Evolutionary conservation across 108 stramenopile genomes (phyloP).

Genomic region (Bacterosira constricta): DNA sequence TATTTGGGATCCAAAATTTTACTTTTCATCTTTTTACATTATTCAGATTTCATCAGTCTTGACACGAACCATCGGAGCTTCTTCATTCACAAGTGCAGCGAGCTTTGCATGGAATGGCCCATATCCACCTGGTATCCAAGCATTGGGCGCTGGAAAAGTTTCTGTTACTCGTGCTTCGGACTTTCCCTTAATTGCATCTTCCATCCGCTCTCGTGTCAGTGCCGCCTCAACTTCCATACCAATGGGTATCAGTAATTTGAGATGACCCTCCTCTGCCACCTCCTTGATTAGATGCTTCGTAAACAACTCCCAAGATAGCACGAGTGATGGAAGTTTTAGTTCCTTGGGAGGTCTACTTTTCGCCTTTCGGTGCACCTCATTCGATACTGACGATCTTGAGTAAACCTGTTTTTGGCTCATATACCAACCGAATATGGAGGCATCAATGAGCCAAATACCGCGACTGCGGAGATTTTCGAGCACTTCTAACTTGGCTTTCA

Average conservation of each 20-base stretch:
- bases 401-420: constrained; percentile 32
- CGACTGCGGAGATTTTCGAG: constrained; percentile 33
- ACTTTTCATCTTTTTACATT: too few relatives aligned
- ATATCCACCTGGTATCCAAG: constrained; percentile 52
- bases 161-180: constrained; percentile 26
- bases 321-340: constrained; percentile 33
- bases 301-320: constrained; percentile 43
- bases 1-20: too few relatives aligned
- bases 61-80: constrained; percentile 27
- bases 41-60: too few relatives aligned
- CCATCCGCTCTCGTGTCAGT: constrained; percentile 27
- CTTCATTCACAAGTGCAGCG: constrained; percentile 28
- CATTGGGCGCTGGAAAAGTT: constrained; percentile 50
- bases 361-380: constrained; percentile 33
- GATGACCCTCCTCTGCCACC: constrained; percentile 39
- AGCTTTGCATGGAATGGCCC: constrained; percentile 39
- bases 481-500: constrained; percentile 42
- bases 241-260: constrained; percentile 41
- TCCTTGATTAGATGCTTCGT: constrained; percentile 51
- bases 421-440: constrained; percentile 54
- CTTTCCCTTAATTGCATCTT: constrained; percentile 26
- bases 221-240: constrained; percentile 46
- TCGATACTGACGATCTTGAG: constrained; percentile 21
- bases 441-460: constrained; percentile 52
- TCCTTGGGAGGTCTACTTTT: constrained; percentile 44